Evolutionary conservation across 2,329 filamentous ascomycete species (phyloP).

Genomic region (Fusarium sp.): DNA sequence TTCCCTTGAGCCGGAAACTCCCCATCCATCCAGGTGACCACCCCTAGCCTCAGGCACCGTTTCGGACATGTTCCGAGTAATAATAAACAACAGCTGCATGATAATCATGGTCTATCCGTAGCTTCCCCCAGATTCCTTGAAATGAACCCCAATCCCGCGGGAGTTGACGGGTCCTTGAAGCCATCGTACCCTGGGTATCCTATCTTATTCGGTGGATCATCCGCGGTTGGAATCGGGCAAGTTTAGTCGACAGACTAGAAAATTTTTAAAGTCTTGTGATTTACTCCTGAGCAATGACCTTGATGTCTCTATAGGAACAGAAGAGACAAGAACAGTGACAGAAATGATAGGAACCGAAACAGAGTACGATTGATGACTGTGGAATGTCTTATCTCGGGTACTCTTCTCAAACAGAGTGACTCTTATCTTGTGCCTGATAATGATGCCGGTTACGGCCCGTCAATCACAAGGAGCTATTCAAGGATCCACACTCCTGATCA

Average conservation of each 20-base stretch:
- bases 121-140: background rate
- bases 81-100: background rate
- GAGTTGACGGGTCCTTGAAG: slow-evolving; percentile 13
- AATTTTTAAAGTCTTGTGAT: slow-evolving; percentile 24
- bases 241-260: slow-evolving; percentile 25
- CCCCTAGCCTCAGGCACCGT: slow-evolving; percentile 26
- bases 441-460: slow-evolving; percentile 11
- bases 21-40: background rate
- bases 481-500: slow-evolving; percentile 30
- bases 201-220: slow-evolving; percentile 1
- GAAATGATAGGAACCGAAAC: no score
- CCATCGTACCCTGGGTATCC: background rate
- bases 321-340: background rate
- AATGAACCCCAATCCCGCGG: background rate
- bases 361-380: background rate
- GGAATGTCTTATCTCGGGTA: background rate
- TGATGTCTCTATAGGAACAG: background rate
- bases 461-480: slow-evolving; percentile 25
- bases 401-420: background rate
- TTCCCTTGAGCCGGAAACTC: background rate
- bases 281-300: background rate
- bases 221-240: slow-evolving; percentile 5
- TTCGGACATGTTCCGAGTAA: slow-evolving; percentile 24
- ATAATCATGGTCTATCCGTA: background rate
- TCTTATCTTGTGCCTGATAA: slow-evolving; percentile 23